Percentiles rank a stretch among this genome's conserved stretches.
Evolutionary conservation across 306 rosid species (phyloP).

Genomic region (Castanea crenata): DNA sequence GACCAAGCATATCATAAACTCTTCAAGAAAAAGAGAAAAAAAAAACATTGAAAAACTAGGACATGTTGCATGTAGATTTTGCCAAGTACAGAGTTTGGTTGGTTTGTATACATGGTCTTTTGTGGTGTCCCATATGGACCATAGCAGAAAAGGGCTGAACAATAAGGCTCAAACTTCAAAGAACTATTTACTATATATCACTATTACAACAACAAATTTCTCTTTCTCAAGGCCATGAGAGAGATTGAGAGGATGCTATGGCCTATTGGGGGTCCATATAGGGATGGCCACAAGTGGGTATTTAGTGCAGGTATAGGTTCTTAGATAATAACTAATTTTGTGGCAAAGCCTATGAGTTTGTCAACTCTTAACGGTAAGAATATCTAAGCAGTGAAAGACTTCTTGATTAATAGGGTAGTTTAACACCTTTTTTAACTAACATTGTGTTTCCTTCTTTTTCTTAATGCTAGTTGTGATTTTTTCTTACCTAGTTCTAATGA

Average conservation of each 20-base stretch:
- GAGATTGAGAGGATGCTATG: conserved; percentile 4
- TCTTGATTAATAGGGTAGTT: not conserved
- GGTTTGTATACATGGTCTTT: conserved; percentile 5
- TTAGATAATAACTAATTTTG: conserved; percentile 15
- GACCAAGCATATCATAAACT: conserved; percentile 21
- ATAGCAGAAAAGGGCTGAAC: conserved; percentile 23
- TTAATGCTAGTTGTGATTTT: conserved; percentile 2
- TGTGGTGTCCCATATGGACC: conserved; percentile 40
- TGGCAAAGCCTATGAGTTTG: conserved; percentile 1
- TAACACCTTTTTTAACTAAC: conserved; percentile 9
- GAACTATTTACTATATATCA: conserved; percentile 4
- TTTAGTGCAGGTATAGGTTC: conserved; percentile 24
- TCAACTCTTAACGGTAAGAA: conserved; percentile 12
- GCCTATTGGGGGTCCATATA: conserved; percentile 24
- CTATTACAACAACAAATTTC: not conserved
- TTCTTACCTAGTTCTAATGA: conserved; percentile 27
- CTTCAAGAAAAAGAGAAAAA: not conserved
- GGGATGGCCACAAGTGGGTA: conserved; percentile 7
- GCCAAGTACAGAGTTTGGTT: conserved; percentile 18
- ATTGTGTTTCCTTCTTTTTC: not conserved
- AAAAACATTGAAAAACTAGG: not conserved
- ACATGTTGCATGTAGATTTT: conserved; percentile 21
- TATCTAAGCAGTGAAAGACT: not conserved
- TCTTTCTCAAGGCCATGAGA: conserved; percentile 6
- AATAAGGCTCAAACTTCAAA: conserved; percentile 8